Evolutionary conservation across 768 basidiomycete species (phyloP).

Genomic region (Collybia sordida): DNA sequence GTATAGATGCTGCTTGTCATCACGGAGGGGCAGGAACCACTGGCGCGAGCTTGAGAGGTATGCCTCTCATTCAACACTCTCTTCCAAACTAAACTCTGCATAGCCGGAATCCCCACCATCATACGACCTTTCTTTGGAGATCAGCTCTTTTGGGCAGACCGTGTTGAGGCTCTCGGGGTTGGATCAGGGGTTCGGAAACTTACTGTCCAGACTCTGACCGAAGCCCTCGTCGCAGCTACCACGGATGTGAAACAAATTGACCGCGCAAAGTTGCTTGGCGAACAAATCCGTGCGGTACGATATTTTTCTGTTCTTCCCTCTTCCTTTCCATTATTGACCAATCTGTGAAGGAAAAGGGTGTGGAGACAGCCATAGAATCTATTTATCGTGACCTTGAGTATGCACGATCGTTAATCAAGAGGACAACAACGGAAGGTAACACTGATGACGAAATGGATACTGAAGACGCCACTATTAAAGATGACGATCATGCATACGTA

Average conservation of each 20-base stretch:
- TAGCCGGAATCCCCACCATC: conserved; percentile 92
- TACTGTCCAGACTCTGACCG: conserved; percentile 72
- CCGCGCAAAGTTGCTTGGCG: conserved; percentile 80
- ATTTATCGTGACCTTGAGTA: conserved; percentile 98
- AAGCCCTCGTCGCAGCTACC: conserved; percentile 80
- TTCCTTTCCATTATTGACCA: conserved; percentile 3
- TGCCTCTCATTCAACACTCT: conserved; percentile 12
- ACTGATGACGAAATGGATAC: conserved; percentile 29
- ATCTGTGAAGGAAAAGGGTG: conserved; percentile 82
- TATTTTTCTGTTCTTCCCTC: background rate
- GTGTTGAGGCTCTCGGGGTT: conserved; percentile 94
- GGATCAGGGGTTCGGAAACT: conserved; percentile 88
- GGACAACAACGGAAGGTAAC: conserved; percentile 32
- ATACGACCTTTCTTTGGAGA: conserved; percentile 98
- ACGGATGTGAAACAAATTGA: conserved; percentile 87
- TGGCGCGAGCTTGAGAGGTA: conserved; percentile 90
- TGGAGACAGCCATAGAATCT: conserved; percentile 87
- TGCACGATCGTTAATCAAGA: conserved; percentile 84
- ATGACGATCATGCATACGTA: conserved; percentile 14
- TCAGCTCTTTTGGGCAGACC: conserved; percentile 97
- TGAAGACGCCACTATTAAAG: conserved; percentile 38
- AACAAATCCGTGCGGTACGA: conserved; percentile 79
- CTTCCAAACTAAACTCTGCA: conserved; percentile 5
- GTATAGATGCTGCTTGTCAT: conserved; percentile 96
- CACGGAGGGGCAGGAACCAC: conserved; percentile 98